Evolutionary conservation across 2,329 filamentous ascomycete species (phyloP), one percentile per base, ranked within the genome.

Genomic region (Aspergillus sp.): DNA sequence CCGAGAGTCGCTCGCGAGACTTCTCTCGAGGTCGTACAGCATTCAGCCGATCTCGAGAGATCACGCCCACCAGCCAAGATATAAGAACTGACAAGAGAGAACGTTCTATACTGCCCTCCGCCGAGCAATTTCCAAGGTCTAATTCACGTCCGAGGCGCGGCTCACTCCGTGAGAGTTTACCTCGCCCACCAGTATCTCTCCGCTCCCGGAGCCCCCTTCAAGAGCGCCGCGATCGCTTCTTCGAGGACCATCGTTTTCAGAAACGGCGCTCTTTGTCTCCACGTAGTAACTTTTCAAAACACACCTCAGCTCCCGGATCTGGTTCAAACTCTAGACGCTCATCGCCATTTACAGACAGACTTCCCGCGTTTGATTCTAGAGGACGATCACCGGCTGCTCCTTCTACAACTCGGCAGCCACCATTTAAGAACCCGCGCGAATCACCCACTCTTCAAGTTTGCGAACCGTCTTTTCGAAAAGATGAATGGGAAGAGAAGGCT

Each of bases 281-380:
- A 32, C 75, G 70, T 55, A 69, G 62, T 46, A 59, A 26, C 22
- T 71, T 78, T 20, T 81, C 81, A 36, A 80, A 79, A 45, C 80
- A 82, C 54, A 77, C 79, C 47, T 85, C 83, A 22, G 82, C 80
- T 22, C 75, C 81, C 57, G 82, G 81, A 45, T 88, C 86, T 9
- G 81, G 75, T 20, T 73, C 80, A 20, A 86, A 83, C 31, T 88
- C 86, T 22, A 82, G 85, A 58, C 80, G 85, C 52, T 87, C 87
- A 9, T 88, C 87, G 6, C 87, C 87, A 16, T 83, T 78, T 26
- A 73, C 81, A 16, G 86, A 85, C 63, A 80, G 83, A 65, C 69
- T 78, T 53, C 22, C 45, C 22, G 64, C 77, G 61, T 67, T 72
- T 18, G 63, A 73, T 57, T 65, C 69, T 26, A 76, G 69, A 29